Evolutionary conservation across 495 filamentous ascomycete species (phyloP).

Genomic region (Jackrogersella minutella): DNA sequence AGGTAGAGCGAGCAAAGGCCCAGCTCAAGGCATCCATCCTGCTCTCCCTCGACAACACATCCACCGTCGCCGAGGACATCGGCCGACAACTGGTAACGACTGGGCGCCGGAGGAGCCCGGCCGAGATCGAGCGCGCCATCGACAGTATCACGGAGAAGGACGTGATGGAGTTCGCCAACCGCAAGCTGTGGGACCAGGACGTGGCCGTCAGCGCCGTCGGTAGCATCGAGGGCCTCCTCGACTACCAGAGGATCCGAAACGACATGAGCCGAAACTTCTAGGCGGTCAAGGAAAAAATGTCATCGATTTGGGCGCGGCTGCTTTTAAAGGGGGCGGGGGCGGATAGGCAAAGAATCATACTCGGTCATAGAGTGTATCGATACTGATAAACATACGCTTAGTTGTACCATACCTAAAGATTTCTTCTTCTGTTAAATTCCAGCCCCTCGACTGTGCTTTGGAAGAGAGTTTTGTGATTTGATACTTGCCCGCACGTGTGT

Average conservation of each 20-base stretch:
- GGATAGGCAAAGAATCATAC: slow-evolving; percentile 23
- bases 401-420: slow-evolving; percentile 49
- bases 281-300: neutral
- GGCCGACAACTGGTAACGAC: slow-evolving; percentile 98
- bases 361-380: slow-evolving; percentile 48
- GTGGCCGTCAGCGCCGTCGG: slow-evolving; percentile 92
- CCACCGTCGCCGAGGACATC: slow-evolving; percentile 96
- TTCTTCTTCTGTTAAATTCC: slow-evolving; percentile 44
- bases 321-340: neutral
- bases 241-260: slow-evolving; percentile 86
- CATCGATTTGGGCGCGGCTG: slow-evolving; percentile 26
- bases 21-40: slow-evolving; percentile 99
- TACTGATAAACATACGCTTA: slow-evolving; percentile 46
- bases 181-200: slow-evolving; percentile 96
- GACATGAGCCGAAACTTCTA: slow-evolving; percentile 88
- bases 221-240: slow-evolving; percentile 86
- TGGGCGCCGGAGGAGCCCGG: slow-evolving; percentile 85
- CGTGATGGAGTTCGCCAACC: slow-evolving; percentile 90
- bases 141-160: slow-evolving; percentile 92
- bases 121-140: slow-evolving; percentile 93
- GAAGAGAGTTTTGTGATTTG: neutral
- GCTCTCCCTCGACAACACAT: slow-evolving; percentile 95
- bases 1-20: slow-evolving; percentile 98
- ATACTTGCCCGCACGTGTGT: neutral
- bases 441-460: neutral